phyloP scores from a whole-genome alignment of 192 early-diverging fungal genomes.

The Linnemannia zychae region DNA sequence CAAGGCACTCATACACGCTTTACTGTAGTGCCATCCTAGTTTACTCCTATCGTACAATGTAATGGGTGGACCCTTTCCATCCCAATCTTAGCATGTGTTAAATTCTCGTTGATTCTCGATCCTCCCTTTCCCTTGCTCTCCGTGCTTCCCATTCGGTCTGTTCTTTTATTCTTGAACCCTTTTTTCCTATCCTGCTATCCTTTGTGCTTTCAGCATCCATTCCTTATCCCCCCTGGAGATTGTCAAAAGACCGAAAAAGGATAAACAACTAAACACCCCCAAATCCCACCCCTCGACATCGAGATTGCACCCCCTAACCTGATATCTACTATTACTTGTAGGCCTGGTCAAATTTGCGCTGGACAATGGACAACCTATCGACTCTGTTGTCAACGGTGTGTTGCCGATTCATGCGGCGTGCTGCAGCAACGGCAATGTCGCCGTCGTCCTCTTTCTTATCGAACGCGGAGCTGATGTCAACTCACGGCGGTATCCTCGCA shows the following conservation, averaged over 20 bases:
- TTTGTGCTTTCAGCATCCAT: background rate
- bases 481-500: constrained; percentile 62
- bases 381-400: constrained; percentile 77
- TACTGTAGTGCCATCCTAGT: background rate
- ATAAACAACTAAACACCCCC: background rate
- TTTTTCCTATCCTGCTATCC: background rate
- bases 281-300: background rate
- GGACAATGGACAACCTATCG: constrained; percentile 78
- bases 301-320: constrained; percentile 17
- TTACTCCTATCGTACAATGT: background rate
- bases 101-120: constrained; percentile 30
- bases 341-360: constrained; percentile 76
- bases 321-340: constrained; percentile 5
- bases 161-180: background rate
- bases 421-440: constrained; percentile 70
- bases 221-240: background rate
- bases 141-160: background rate
- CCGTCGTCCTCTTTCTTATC: constrained; percentile 77
- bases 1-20: background rate
- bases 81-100: constrained; percentile 9
- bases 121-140: constrained; percentile 1
- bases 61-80: constrained; percentile 12
- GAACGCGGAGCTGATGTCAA: constrained; percentile 80
- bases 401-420: constrained; percentile 73
- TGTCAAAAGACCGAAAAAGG: background rate